Evolutionary conservation across 371 early-diverging fungal genomes (phyloP), one percentile per base, ranked within the genome.

Genomic region (Gilbertella persicaria): DNA sequence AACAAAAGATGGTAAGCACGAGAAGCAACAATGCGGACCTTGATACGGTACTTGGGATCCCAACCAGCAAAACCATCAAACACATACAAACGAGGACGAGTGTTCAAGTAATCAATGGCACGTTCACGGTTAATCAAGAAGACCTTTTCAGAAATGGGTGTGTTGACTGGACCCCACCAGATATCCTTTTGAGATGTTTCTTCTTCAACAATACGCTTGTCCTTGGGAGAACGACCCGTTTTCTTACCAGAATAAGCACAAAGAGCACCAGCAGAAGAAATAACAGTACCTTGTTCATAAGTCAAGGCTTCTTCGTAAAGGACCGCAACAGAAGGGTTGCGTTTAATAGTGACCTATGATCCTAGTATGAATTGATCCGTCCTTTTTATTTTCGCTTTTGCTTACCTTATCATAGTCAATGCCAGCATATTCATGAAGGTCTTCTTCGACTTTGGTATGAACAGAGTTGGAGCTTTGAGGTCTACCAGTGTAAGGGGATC

Each of bases 101-200:
- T 95, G 76, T 98, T 98, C 53, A 98, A 79, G 71, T 97, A 98
- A 78, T 96, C 96, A 62, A 92, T 83, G 19, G 97, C 96, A 45
- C 95, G 86, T 75, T 98, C 95, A 64, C 94, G 92, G 80, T 96
- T 97, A 67, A 92, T 89, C 67, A 91, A 84, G 75, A 98, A 98
- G 10, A 91, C 85, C 45, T 88, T 80, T 62, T 93, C 91, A 50
- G 83, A 78, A 70, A 97, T 85, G 63, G 88, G 88, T 66, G 88
- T 89, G 78, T 98, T 98, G 59, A 97, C 94, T 25, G 97, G 95
- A n/a, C 97, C 97, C 95, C 96, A 96, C 82, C 98, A 98, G 63
- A 98, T 82, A 66, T 97, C 92, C 44, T 87, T 74, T 12, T 75
- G 67, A 14, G 93, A 86, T 9, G 80, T 60, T 9, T 84, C 73